Conservation (phyloP, 1,139 yeast genomes). For the Zygosaccharomyces pseudobailii region DNA sequence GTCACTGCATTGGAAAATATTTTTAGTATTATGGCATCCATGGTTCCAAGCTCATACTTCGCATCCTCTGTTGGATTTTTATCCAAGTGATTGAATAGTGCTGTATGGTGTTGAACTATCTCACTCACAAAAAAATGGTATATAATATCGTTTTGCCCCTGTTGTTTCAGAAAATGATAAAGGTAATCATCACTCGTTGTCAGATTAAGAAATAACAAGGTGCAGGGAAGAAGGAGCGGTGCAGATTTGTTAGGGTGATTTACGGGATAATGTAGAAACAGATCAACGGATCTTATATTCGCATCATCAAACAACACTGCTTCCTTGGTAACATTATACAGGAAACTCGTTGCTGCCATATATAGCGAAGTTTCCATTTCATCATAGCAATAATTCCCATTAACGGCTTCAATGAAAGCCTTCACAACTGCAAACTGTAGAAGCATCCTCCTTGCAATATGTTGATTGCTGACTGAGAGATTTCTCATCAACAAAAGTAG, state of each 20-base stretch:
- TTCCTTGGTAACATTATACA: conserved; percentile 25
- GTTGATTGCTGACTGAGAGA: conserved; percentile 32
- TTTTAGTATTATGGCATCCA: conserved; percentile 21
- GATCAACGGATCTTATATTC: conserved; percentile 13
- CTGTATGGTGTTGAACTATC: conserved; percentile 17
- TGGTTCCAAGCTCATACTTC: conserved; percentile 21
- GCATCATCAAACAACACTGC: conserved; percentile 18
- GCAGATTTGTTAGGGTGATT: conserved; percentile 9
- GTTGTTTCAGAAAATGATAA: conserved; percentile 24
- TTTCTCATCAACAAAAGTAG: conserved; percentile 37
- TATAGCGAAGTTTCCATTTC: conserved; percentile 18
- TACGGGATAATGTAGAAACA: conserved; percentile 23
- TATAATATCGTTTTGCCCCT: conserved; percentile 14
- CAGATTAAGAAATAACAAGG: conserved; percentile 23
- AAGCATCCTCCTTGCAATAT: conserved; percentile 21
- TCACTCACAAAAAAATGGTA: conserved; percentile 19
- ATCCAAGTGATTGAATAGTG: conserved; percentile 10
- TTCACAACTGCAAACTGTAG: conserved; percentile 8
- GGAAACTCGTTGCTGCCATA: conserved; percentile 18
- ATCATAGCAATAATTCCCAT: conserved; percentile 1
- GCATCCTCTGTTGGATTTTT: conserved; percentile 1
- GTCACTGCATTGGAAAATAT: conserved; percentile 25
- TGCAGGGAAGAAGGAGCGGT: conserved; percentile 17
- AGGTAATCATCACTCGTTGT: conserved; percentile 28
- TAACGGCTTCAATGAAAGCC: conserved; percentile 21